These are phyloP conservation scores for Exophiala phaeomuriformis DNA, from an alignment of 2,329 filamentous ascomycete species.

Conservation along the genomic window DNA sequence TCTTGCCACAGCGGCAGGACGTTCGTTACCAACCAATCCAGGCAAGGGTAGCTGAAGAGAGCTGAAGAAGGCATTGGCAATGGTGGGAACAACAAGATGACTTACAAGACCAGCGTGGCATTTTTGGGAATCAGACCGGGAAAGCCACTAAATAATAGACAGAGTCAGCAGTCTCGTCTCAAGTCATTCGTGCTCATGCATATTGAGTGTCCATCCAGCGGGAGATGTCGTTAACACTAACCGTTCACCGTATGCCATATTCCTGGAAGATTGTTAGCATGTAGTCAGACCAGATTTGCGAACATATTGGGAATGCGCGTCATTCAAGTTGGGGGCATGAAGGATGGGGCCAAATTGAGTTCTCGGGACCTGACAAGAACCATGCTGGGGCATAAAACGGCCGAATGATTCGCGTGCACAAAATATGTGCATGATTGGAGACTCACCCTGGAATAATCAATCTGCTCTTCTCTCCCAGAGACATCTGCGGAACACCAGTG, in stretches of 20 bases:
- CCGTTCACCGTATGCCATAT: conserved; percentile 35
- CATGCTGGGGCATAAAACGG: not conserved
- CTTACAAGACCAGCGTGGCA: conserved; percentile 77
- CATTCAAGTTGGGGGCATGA: not conserved
- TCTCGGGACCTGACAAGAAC: not conserved
- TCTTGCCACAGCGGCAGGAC: too few relatives aligned
- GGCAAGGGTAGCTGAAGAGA: too few relatives aligned
- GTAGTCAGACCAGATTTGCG: not conserved
- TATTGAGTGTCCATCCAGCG: not conserved
- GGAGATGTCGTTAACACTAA: conserved; percentile 29
- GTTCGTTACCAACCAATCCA: too few relatives aligned
- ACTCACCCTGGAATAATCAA: conserved; percentile 71
- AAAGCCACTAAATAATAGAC: conserved; percentile 56
- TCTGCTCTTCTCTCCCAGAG: conserved; percentile 79
- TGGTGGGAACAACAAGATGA: conserved; percentile 28
- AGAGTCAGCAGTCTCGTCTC: conserved; percentile 8
- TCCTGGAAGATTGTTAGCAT: conserved; percentile 12
- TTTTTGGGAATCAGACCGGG: conserved; percentile 67
- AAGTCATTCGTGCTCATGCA: not conserved
- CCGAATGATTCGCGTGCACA: not conserved
- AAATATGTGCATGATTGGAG: not conserved
- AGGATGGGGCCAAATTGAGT: not conserved
- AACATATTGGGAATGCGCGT: not conserved
- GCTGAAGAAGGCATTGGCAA: conserved; percentile 6
- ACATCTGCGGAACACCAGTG: conserved; percentile 78